Percentiles rank a stretch among this genome's conserved stretches.
phyloP scores from a whole-genome alignment of 352 stramenopile species.

The Pythium phragmiticola region DNA sequence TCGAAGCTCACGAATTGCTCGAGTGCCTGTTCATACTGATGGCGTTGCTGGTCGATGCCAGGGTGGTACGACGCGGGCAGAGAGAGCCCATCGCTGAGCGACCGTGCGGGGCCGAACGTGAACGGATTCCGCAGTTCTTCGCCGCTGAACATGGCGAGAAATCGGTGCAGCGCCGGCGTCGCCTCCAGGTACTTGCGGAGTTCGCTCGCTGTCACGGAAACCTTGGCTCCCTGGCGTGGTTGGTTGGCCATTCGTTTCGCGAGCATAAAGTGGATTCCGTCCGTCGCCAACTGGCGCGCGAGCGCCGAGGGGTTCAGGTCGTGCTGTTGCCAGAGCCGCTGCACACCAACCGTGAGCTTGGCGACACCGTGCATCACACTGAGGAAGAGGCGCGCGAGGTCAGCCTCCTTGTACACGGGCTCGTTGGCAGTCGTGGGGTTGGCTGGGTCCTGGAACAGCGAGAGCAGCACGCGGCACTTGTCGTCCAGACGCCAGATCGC shows the following conservation, averaged over 20 bases:
- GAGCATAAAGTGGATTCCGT: slow-evolving; percentile 22
- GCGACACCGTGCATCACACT: slow-evolving; percentile 54
- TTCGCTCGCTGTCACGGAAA: slow-evolving; percentile 21
- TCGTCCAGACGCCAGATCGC: slow-evolving; percentile 64
- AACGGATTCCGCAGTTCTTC: slow-evolving; percentile 68
- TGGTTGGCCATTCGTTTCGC: background rate
- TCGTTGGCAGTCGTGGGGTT: slow-evolving; percentile 18
- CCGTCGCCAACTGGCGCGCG: slow-evolving; percentile 26
- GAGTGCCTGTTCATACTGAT: slow-evolving; percentile 47
- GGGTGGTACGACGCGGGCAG: slow-evolving; percentile 17
- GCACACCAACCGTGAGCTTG: slow-evolving; percentile 50
- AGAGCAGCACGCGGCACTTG: slow-evolving; percentile 50
- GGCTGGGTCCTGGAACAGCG: slow-evolving; percentile 51
- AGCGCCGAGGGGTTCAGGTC: slow-evolving; percentile 21
- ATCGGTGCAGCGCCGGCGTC: slow-evolving; percentile 38
- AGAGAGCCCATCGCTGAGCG: slow-evolving; percentile 13
- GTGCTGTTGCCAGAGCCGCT: slow-evolving; percentile 39
- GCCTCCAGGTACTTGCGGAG: slow-evolving; percentile 35
- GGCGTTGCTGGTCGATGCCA: slow-evolving; percentile 28
- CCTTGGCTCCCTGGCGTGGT: background rate
- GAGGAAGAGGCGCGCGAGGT: slow-evolving; percentile 53
- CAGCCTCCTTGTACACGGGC: slow-evolving; percentile 49
- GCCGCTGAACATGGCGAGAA: slow-evolving; percentile 54
- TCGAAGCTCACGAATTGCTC: slow-evolving; percentile 53
- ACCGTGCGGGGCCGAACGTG: slow-evolving; percentile 31